Percentiles rank a stretch among this genome's conserved stretches.
phyloP scores from a whole-genome alignment of 192 early-diverging fungal species.

The Coemansia sp. region DNA sequence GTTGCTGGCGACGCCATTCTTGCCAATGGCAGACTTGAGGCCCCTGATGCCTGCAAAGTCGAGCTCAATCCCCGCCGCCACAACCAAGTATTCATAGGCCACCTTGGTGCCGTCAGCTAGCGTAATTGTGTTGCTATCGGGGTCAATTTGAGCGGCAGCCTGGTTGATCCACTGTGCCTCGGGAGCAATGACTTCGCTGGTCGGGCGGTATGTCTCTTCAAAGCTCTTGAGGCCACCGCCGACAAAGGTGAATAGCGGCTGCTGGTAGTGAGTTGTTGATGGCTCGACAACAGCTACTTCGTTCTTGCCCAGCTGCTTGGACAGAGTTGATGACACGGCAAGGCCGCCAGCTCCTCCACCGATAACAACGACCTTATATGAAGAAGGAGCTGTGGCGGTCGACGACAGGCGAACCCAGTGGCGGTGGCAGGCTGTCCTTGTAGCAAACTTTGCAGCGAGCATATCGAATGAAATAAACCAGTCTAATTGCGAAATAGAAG shows the following conservation, averaged over 20 bases:
- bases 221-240: conserved; percentile 83
- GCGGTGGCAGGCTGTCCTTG: conserved; percentile 17
- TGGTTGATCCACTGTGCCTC: conserved; percentile 76
- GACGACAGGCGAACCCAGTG: conserved; percentile 36
- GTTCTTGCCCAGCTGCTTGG: conserved; percentile 62
- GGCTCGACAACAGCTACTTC: conserved; percentile 79
- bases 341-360: conserved; percentile 58
- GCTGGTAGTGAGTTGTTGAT: conserved; percentile 73
- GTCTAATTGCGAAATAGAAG: not conserved
- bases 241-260: conserved; percentile 91
- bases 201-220: conserved; percentile 66
- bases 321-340: conserved; percentile 69
- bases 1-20: conserved; percentile 83
- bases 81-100: conserved; percentile 66
- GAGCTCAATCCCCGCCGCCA: conserved; percentile 77
- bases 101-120: conserved; percentile 67
- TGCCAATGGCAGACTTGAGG: conserved; percentile 70
- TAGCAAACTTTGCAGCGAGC: conserved; percentile 35
- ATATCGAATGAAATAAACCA: not conserved
- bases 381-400: conserved; percentile 37
- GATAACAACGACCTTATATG: conserved; percentile 56
- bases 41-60: conserved; percentile 80
- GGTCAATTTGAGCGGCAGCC: conserved; percentile 69
- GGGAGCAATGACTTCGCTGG: conserved; percentile 68
- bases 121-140: conserved; percentile 66